Base-by-base conservation (phyloP, 2,329 filamentous ascomycete species). In the Penicillium sp. region DNA sequence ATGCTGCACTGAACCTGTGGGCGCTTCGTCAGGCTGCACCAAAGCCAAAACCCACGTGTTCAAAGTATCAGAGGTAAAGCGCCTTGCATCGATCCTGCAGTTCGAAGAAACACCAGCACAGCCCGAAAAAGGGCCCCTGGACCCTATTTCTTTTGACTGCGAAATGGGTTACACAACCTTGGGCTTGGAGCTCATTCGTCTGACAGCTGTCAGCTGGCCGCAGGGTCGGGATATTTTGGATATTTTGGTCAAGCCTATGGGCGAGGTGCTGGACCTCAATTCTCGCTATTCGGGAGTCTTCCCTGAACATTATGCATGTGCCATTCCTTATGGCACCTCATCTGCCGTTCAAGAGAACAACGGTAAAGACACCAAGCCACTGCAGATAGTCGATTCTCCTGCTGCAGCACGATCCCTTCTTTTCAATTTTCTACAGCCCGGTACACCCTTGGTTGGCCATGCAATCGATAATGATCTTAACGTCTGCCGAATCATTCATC, bases 391-490 rank as follows among this genome's bases (percentile, higher is more conserved):
- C 8, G 77, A 85, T 1, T 92, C 89, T 0, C 92, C 92, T 0
- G 77, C 84, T 22, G 82, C 78, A 26, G 94, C 94, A 1, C 87
- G 94, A 8, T 79, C 85, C 1, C 80, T 97, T 0, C 82, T 99
- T 8, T 90, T 96, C 73, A 81, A 83, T 0, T 81, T 89, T 51
- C 81, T 99, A 48, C 82, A 86, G 1, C 89, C 91, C 0, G 77
- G 82, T 0, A 99, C 92, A 0, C 89, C 92, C 0, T 76, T 99
- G 1, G 89, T 99, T 45, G 94, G 94, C 0, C 94, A 99, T 71
- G 92, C 91, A 0, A 84, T 97, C 8, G 94, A 99, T 67, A 99
- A 99, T 69, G 94, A 99, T 67, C 82, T 99, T 53, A 97, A 96
- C 69, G 85, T 88, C 2, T 81, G 88, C 40, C 88, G 93, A 33